Evolutionary conservation across 805 yeast species (phyloP).

Genomic region (Starmera quercuum): DNA sequence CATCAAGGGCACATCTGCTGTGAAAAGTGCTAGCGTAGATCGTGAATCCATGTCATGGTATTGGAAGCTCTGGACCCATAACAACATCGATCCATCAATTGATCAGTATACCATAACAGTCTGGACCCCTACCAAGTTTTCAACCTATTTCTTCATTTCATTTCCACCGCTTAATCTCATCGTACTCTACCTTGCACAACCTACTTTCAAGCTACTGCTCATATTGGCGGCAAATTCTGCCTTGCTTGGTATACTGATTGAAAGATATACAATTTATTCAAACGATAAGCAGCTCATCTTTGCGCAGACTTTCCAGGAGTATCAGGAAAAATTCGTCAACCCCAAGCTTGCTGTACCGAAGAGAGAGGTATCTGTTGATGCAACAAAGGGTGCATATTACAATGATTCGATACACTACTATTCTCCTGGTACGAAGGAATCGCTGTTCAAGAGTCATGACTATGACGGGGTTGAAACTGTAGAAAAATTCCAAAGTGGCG

Average conservation of each 20-base stretch:
- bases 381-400: constrained; percentile 31
- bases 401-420: constrained; percentile 19
- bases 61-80: no score
- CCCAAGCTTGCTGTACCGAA: constrained; percentile 45
- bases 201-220: constrained; percentile 28
- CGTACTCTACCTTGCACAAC: constrained; percentile 31
- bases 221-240: constrained; percentile 29
- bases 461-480: constrained; percentile 21
- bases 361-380: constrained; percentile 57
- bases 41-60: no score
- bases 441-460: constrained; percentile 46
- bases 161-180: constrained; percentile 53
- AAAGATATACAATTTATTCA: constrained; percentile 37
- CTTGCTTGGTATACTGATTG: constrained; percentile 31
- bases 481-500: constrained; percentile 22
- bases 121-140: constrained; percentile 63
- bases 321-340: constrained; percentile 51
- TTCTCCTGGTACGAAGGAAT: constrained; percentile 25
- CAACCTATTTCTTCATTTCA: constrained; percentile 39
- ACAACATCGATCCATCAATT: no score
- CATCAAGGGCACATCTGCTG: not conserved
- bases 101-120: no score
- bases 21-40: no score
- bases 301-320: constrained; percentile 56
- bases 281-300: constrained; percentile 54